Evolutionary conservation across 306 rosid genomes (phyloP).

Genomic region (Sicyos baderoa): DNA sequence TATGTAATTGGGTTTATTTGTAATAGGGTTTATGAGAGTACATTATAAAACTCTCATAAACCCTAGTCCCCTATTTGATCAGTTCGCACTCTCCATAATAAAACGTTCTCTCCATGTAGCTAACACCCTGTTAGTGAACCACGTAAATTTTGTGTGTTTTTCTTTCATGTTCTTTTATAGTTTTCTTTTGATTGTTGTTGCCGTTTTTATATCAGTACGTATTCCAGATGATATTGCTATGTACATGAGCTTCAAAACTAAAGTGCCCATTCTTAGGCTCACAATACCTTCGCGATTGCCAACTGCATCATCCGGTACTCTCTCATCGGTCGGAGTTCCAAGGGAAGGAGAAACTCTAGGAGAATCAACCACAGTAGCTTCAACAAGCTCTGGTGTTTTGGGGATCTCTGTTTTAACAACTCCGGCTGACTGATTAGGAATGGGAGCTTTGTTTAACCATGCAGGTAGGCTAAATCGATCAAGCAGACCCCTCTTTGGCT

Average conservation of each 20-base stretch:
- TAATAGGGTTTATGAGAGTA: too few relatives aligned
- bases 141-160: too few relatives aligned
- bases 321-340: slow-evolving; percentile 1
- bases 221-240: neutral
- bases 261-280: neutral
- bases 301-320: neutral
- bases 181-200: too few relatives aligned
- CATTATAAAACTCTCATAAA: too few relatives aligned
- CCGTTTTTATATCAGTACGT: too few relatives aligned
- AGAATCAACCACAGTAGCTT: neutral
- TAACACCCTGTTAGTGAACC: too few relatives aligned
- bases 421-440: slow-evolving; percentile 18
- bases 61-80: too few relatives aligned
- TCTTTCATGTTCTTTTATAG: too few relatives aligned
- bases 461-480: slow-evolving; percentile 9
- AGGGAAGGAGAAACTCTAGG: neutral
- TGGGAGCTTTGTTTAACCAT: neutral
- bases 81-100: too few relatives aligned
- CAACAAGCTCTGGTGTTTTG: slow-evolving; percentile 6
- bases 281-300: slow-evolving; percentile 4
- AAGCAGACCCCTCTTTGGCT: slow-evolving; percentile 15
- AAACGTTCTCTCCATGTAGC: too few relatives aligned
- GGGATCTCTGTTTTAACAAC: slow-evolving; percentile 18
- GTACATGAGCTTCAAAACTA: neutral
- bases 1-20: too few relatives aligned